Evolutionary conservation across 2,329 filamentous ascomycete genomes (phyloP).

Genomic region (Trichoderma citrinoviride): DNA sequence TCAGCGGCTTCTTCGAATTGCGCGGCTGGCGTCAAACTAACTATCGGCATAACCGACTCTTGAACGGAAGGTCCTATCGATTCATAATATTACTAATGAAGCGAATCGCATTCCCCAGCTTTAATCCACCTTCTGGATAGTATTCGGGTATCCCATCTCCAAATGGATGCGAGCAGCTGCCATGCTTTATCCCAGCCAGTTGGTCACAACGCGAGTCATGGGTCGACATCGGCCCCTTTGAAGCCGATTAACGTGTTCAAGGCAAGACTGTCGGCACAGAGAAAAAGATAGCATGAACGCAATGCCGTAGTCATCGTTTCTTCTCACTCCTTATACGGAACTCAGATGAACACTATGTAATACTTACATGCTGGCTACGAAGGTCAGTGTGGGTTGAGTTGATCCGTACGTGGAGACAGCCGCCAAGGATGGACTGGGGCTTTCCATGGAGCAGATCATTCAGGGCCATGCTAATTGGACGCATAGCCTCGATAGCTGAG

Average conservation of each 20-base stretch:
- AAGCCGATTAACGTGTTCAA: not conserved
- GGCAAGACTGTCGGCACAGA: not conserved
- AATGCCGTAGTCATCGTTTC: not conserved
- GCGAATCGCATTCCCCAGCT: no score
- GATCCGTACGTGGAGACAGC: conserved; percentile 8
- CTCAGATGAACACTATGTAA: no score
- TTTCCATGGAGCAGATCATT: conserved; percentile 27
- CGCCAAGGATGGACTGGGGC: conserved; percentile 12
- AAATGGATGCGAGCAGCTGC: not conserved
- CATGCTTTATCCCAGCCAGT: not conserved
- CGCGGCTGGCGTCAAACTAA: not conserved
- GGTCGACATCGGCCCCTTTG: not conserved
- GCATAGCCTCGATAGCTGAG: conserved; percentile 27
- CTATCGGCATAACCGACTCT: not conserved
- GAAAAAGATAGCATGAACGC: not conserved
- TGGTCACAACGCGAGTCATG: not conserved
- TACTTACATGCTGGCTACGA: not conserved
- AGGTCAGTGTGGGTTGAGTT: not conserved
- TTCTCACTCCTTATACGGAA: not conserved
- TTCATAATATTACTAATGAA: no score
- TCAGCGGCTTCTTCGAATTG: not conserved
- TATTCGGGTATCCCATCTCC: no score
- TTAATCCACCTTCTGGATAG: no score
- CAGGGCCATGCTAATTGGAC: conserved; percentile 27
- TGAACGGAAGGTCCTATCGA: no score